Evolutionary conservation across 2,329 filamentous ascomycete genomes (phyloP).

Genomic region (Fonsecaea nubica): DNA sequence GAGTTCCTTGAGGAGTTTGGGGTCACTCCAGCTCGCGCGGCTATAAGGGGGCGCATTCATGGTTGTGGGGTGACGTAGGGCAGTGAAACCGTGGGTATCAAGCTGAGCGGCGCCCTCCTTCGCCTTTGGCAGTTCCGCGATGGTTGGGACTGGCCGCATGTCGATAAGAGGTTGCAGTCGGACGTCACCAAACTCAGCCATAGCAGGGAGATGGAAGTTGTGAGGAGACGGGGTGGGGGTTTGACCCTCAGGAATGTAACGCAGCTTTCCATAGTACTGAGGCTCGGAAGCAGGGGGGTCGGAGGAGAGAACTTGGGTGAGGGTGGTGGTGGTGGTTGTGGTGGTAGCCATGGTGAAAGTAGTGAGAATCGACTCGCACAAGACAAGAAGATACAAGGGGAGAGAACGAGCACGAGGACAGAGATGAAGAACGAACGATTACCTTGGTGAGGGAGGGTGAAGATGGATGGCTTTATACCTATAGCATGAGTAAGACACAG

Average conservation of each 20-base stretch:
- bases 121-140: constrained; percentile 26
- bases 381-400: neutral
- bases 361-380: neutral
- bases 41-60: constrained; percentile 40
- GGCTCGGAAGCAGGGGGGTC: constrained; percentile 20
- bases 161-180: constrained; percentile 34
- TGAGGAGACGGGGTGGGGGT: constrained; percentile 32
- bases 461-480: constrained; percentile 9
- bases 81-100: constrained; percentile 32
- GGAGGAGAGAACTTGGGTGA: constrained; percentile 20
- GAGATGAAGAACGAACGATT: constrained; percentile 4
- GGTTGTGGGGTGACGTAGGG: constrained; percentile 33
- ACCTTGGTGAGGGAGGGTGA: constrained; percentile 14
- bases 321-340: constrained; percentile 16
- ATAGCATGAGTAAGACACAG: constrained; percentile 6
- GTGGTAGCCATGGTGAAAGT: constrained; percentile 20
- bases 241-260: constrained; percentile 33
- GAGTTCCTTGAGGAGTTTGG: constrained; percentile 35
- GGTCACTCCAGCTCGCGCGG: constrained; percentile 38
- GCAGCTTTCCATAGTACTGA: constrained; percentile 36
- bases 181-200: constrained; percentile 36
- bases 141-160: constrained; percentile 34
- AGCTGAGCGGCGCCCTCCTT: constrained; percentile 29
- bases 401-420: neutral
- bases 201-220: constrained; percentile 37